Evolutionary conservation across 2,329 filamentous ascomycete species (phyloP).

Genomic region (Juglanconis sp.): DNA sequence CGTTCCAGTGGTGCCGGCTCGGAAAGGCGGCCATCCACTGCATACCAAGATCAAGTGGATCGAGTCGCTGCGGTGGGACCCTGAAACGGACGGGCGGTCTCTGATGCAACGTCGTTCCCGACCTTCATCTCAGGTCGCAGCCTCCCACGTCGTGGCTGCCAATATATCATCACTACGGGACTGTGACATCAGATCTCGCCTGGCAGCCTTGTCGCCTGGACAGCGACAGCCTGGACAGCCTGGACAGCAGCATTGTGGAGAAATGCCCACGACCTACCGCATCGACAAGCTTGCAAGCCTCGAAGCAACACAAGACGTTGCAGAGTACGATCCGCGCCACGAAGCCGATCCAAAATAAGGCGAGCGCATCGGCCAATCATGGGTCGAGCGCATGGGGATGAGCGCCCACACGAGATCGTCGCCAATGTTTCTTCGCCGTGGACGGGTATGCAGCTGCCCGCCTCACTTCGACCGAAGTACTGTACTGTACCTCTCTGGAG

Average conservation of each 20-base stretch:
- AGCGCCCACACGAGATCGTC: constrained; percentile 13
- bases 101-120: background rate
- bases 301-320: background rate
- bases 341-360: constrained; percentile 16
- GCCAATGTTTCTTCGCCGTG: constrained; percentile 11
- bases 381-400: background rate
- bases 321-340: constrained; percentile 13
- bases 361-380: constrained; percentile 16
- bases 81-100: background rate
- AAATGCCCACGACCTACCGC: background rate
- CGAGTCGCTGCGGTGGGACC: background rate
- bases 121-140: background rate
- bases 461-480: constrained; percentile 9
- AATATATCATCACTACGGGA: background rate
- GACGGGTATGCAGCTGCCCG: constrained; percentile 6
- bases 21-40: background rate
- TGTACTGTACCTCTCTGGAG: background rate
- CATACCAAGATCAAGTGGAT: background rate
- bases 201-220: too few relatives aligned
- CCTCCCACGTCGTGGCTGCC: background rate
- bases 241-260: background rate
- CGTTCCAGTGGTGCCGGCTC: background rate
- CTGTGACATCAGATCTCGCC: background rate
- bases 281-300: background rate
- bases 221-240: too few relatives aligned